Percentiles rank a stretch among this genome's conserved stretches.
Evolutionary conservation across 352 stramenopile species (phyloP).

Genomic region (Peronosclerospora sorghi): DNA sequence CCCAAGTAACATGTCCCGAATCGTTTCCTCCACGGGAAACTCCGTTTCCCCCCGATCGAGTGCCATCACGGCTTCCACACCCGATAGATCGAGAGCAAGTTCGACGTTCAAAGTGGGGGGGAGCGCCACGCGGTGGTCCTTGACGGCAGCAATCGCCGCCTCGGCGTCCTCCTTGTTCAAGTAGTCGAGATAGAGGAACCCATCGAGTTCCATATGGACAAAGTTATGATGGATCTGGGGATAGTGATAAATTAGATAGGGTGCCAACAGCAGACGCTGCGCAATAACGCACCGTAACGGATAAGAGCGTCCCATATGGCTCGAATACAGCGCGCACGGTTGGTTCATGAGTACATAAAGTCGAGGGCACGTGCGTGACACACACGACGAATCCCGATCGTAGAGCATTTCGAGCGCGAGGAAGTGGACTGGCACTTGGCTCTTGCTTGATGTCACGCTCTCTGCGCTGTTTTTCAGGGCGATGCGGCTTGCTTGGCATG

Average conservation of each 20-base stretch:
- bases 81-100: conserved; percentile 6
- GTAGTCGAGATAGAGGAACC: conserved; percentile 64
- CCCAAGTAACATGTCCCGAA: conserved; percentile 45
- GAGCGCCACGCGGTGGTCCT: conserved; percentile 10
- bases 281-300: conserved; percentile 28
- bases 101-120: conserved; percentile 7
- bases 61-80: conserved; percentile 39
- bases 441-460: conserved; percentile 18
- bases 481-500: too few species aligned
- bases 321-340: conserved; percentile 36
- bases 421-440: background rate
- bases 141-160: conserved; percentile 27
- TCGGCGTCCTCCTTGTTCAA: conserved; percentile 24
- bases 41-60: conserved; percentile 24
- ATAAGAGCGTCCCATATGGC: conserved; percentile 33
- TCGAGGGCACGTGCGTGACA: conserved; percentile 40
- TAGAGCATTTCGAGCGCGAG: background rate
- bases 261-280: too few species aligned
- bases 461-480: too few species aligned
- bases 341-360: conserved; percentile 44
- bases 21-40: conserved; percentile 20
- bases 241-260: too few species aligned
- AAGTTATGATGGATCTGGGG: conserved; percentile 58
- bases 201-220: conserved; percentile 38
- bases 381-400: conserved; percentile 29